Conservation (phyloP, 768 basidiomycete species). For the Podaxis mareebaensis region DNA sequence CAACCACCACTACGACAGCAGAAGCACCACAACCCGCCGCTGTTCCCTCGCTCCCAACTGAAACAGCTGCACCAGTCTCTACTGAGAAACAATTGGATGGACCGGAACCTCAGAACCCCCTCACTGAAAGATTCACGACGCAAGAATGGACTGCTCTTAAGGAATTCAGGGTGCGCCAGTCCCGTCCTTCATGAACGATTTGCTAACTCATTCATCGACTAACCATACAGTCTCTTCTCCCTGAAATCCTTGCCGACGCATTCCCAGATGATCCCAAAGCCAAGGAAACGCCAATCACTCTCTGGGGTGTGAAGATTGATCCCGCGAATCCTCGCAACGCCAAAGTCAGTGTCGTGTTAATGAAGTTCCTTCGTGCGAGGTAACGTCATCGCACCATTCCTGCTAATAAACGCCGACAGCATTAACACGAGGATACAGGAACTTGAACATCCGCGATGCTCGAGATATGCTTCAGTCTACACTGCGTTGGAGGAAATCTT, state of each 20-base stretch:
- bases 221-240: constrained; percentile 39
- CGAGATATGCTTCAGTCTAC: constrained; percentile 68
- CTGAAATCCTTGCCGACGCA: constrained; percentile 56
- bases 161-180: constrained; percentile 58
- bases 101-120: constrained; percentile 63
- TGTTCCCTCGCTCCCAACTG: constrained; percentile 16
- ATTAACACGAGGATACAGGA: constrained; percentile 32
- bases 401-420: not conserved
- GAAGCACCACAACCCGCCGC: constrained; percentile 21
- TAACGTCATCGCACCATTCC: constrained; percentile 25
- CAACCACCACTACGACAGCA: constrained; percentile 20
- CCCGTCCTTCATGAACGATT: not conserved
- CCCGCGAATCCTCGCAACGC: constrained; percentile 60
- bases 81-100: constrained; percentile 24
- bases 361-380: constrained; percentile 84
- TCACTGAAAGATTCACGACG: constrained; percentile 69
- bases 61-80: constrained; percentile 15
- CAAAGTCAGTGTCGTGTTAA: constrained; percentile 69
- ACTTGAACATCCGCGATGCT: constrained; percentile 54
- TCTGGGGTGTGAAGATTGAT: constrained; percentile 77
- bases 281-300: constrained; percentile 46
- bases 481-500: constrained; percentile 69
- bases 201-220: constrained; percentile 4
- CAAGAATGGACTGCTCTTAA: constrained; percentile 73
- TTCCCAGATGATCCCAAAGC: constrained; percentile 60